Evolutionary conservation across 2,329 filamentous ascomycete species (phyloP).

Genomic region (Fusarium transvaalense): DNA sequence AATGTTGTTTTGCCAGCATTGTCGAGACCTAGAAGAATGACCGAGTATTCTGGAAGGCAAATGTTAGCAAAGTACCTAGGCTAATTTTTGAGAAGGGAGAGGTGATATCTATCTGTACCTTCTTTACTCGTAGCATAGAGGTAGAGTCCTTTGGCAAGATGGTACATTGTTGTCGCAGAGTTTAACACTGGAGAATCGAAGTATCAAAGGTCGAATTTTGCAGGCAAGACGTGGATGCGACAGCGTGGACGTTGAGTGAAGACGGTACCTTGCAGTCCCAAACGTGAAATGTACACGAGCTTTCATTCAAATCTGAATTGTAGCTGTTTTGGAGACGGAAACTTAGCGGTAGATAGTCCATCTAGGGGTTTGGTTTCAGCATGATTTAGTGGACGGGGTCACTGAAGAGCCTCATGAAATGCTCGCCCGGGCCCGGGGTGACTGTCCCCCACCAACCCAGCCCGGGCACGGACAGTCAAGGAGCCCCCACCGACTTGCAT

Average conservation of each 20-base stretch:
- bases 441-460: conserved; percentile 18
- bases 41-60: conserved; percentile 82
- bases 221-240: conserved; percentile 8
- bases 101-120: conserved; percentile 64
- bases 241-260: conserved; percentile 1
- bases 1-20: conserved; percentile 99
- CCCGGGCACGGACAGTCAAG: conserved; percentile 14
- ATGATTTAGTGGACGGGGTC: conserved; percentile 29
- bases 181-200: neutral
- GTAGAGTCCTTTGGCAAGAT: conserved; percentile 94
- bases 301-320: neutral
- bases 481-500: conserved; percentile 30
- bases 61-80: conserved; percentile 11
- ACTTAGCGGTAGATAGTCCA: too few species aligned
- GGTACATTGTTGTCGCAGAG: conserved; percentile 76
- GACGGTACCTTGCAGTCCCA: neutral
- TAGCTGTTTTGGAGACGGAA: neutral
- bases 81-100: conserved; percentile 7
- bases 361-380: conserved; percentile 13
- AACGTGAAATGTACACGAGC: conserved; percentile 2
- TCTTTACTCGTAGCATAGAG: conserved; percentile 97
- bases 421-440: neutral
- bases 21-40: conserved; percentile 95
- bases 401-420: conserved; percentile 38
- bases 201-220: neutral